Base-by-base conservation (phyloP, 1,139 yeast genomes). In the Candida sp. region DNA sequence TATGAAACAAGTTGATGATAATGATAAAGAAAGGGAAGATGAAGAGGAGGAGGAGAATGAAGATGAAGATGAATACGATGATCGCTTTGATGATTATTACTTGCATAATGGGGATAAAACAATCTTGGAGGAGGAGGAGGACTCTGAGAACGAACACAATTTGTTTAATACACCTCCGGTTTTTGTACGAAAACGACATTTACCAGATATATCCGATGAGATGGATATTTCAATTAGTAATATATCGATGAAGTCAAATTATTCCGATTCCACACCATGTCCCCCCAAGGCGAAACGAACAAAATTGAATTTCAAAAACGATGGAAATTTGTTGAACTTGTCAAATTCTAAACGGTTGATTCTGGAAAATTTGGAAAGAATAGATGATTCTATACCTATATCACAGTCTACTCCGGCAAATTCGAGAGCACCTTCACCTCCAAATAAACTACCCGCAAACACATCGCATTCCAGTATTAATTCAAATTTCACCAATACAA, bases 401-500 rank as follows among this genome's bases (percentile, higher is more conserved):
- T 62, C 69, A 1, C 69, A 64, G 44, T 63, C 69, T 2, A 66
- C 71, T 0, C 71, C 71, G 3, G 58, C 70, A 11, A 64, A 66
- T 45, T 62, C 66, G 21, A 45, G 68, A 33, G 57, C 61, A 8
- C 54, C 62, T n/a, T 53, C 66, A 1, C 66, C 68, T 9, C 64
- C 64, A 4, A 36, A 44, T 19, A 43, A 43, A 27, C 39, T 38
- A 23, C 40, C 36, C 12, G 36, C 46, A n/a, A 36, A 47, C 25
- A 33, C 42, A 37, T 12, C 42, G 21, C 56, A 4, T 47, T 60
- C 4, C 56, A 68, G 21, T 63, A 66, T 42, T 75, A 75, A 2
- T 70, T 60, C 50, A 64, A 53, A 39, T 66, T 72, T 71, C 15
- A 42, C 34, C 9, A 22, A 27, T 33, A 9, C 43, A 43, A n/a